Evolutionary conservation across 768 basidiomycete genomes (phyloP).

Genomic region (Pleurotus eryngii): DNA sequence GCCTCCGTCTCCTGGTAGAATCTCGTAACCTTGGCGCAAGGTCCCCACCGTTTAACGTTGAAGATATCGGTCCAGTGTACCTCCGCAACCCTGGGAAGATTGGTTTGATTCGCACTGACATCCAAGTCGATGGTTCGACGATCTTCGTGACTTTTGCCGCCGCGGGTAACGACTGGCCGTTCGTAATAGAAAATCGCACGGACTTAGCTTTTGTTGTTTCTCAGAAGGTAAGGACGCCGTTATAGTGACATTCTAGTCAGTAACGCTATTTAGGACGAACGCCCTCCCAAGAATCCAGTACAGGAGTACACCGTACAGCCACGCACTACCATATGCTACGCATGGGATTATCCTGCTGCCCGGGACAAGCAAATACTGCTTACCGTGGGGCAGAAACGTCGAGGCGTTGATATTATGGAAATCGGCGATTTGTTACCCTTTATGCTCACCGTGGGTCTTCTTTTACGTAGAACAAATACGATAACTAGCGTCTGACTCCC

Average conservation of each 20-base stretch:
- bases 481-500: not conserved
- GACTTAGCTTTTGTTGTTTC: slow-evolving; percentile 63
- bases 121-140: slow-evolving; percentile 80
- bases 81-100: slow-evolving; percentile 44
- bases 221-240: slow-evolving; percentile 60
- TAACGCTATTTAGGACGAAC: slow-evolving; percentile 15
- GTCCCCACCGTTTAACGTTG: slow-evolving; percentile 90
- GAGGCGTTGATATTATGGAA: slow-evolving; percentile 88
- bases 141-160: slow-evolving; percentile 79
- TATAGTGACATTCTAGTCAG: not conserved
- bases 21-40: slow-evolving; percentile 34
- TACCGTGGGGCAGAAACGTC: slow-evolving; percentile 52
- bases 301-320: slow-evolving; percentile 53
- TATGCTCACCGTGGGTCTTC: slow-evolving; percentile 64
- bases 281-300: slow-evolving; percentile 33
- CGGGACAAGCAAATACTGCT: slow-evolving; percentile 77
- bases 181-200: slow-evolving; percentile 86
- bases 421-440: slow-evolving; percentile 91
- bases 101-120: slow-evolving; percentile 69
- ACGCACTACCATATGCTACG: slow-evolving; percentile 61
- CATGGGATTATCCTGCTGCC: slow-evolving; percentile 92
- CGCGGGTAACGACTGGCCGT: slow-evolving; percentile 81
- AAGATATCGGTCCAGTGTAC: slow-evolving; percentile 84
- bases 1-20: not conserved
- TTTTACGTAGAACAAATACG: not conserved